Evolutionary conservation across 2,329 filamentous ascomycete species (phyloP).

Genomic region (Stemphylium vesicarium): DNA sequence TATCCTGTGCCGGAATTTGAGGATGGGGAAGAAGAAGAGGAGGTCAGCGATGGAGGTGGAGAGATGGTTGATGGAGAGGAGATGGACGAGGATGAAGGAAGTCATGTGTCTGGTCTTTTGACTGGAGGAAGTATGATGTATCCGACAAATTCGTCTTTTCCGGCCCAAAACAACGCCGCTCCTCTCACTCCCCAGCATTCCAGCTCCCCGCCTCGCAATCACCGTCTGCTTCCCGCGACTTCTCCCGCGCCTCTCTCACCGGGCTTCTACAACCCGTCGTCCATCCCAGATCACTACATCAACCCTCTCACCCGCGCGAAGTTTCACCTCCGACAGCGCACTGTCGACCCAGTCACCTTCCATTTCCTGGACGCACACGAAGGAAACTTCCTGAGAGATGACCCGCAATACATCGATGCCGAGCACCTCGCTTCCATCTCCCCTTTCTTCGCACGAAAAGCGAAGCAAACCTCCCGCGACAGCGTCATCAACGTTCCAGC

Average conservation of each 20-base stretch:
- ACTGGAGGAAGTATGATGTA: not conserved
- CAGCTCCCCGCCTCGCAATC: not conserved
- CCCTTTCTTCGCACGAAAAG: not conserved
- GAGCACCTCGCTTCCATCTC: not conserved
- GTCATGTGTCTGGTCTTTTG: too few relatives aligned
- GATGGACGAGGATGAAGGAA: not conserved
- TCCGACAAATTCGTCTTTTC: too few relatives aligned
- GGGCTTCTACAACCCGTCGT: not conserved
- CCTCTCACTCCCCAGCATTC: not conserved
- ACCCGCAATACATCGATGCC: not conserved
- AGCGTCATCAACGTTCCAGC: not conserved
- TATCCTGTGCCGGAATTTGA: conserved; percentile 2
- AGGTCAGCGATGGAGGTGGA: not conserved
- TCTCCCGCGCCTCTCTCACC: not conserved
- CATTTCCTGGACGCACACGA: not conserved
- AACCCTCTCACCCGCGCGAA: not conserved
- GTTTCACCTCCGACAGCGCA: conserved; percentile 9
- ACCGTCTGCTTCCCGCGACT: too few relatives aligned
- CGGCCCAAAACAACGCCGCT: not conserved
- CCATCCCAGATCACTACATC: not conserved
- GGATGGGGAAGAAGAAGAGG: not conserved
- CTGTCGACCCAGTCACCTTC: not conserved
- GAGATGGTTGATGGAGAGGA: not conserved
- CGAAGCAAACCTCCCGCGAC: not conserved
- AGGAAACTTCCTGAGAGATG: not conserved